Evolutionary conservation across 805 yeast genomes (phyloP), one percentile per base, ranked within the genome.

Genomic region (Candida stauntonica): DNA sequence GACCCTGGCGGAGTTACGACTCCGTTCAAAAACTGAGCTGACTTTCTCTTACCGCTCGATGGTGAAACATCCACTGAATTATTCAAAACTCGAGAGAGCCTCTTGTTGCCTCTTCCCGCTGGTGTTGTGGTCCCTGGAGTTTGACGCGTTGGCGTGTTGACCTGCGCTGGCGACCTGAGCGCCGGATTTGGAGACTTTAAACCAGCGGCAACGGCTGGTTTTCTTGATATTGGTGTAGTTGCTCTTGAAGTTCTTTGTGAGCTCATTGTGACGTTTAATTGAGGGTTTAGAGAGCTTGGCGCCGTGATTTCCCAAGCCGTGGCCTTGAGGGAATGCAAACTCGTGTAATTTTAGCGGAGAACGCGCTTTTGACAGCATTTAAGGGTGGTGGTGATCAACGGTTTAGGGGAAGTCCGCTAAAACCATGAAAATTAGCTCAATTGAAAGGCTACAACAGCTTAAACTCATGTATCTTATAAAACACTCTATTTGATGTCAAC

Each of bases 401-500:
- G n/a, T n/a, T n/a, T n/a, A n/a, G n/a, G n/a, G n/a, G n/a, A n/a
- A n/a, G n/a, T n/a, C n/a, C n/a, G n/a, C n/a, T n/a, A n/a, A n/a
- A n/a, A n/a, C n/a, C n/a, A n/a, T n/a, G n/a, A n/a, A n/a, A n/a
- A n/a, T n/a, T n/a, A n/a, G n/a, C n/a, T n/a, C n/a, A n/a, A n/a
- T n/a, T n/a, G n/a, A n/a, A n/a, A 21, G 11, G 24, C 24, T 21
- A 11, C 11, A 21, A 21, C 24, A 21, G 11, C 7, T 21, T 7
- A 8, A 21, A 21, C 24, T 21, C 11, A 21, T 21, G n/a, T n/a
- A n/a, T n/a, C n/a, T n/a, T n/a, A n/a, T n/a, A n/a, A n/a, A n/a
- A 21, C 24, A 8, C 24, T 29, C 49, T 40, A 65, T 44, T 60
- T 54, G 33, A 76, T 49, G 42, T 64, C 71, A 30, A 77, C 63